Evolutionary conservation across 2,329 filamentous ascomycete species (phyloP).

Genomic region (Cercospora berteroae): DNA sequence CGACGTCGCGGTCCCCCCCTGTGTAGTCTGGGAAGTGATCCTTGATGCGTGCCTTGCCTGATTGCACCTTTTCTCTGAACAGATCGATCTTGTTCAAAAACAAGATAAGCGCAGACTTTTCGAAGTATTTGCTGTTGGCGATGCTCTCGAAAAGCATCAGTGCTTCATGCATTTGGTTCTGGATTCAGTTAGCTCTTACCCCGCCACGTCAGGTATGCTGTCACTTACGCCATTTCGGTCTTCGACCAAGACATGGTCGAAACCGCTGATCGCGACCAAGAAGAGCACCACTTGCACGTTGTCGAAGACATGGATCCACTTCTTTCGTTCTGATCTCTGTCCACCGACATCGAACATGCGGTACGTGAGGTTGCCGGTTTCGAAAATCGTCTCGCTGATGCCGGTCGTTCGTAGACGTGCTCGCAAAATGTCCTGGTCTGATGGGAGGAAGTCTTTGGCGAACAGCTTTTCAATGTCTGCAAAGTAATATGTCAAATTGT

Average conservation of each 20-base stretch:
- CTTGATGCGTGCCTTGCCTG: slow-evolving; percentile 48
- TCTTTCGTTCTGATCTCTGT: slow-evolving; percentile 89
- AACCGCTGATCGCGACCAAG: slow-evolving; percentile 91
- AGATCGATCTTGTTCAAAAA: slow-evolving; percentile 56
- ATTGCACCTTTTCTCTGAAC: slow-evolving; percentile 51
- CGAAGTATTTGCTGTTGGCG: slow-evolving; percentile 53
- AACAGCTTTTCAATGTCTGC: slow-evolving; percentile 62
- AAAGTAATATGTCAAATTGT: slow-evolving; percentile 93
- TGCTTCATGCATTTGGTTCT: slow-evolving; percentile 58
- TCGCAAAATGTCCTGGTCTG: slow-evolving; percentile 87
- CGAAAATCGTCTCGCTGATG: slow-evolving; percentile 93
- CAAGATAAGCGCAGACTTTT: slow-evolving; percentile 52
- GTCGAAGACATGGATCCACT: slow-evolving; percentile 97
- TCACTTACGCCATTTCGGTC: slow-evolving; percentile 85
- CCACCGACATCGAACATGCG: slow-evolving; percentile 96
- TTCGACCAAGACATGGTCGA: slow-evolving; percentile 93
- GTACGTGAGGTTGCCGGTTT: slow-evolving; percentile 87
- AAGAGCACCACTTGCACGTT: slow-evolving; percentile 91
- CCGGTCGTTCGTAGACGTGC: slow-evolving; percentile 88
- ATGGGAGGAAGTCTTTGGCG: slow-evolving; percentile 74
- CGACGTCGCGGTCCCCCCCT: slow-evolving; percentile 46
- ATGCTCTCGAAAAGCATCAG: slow-evolving; percentile 55
- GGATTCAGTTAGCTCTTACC: slow-evolving; percentile 11
- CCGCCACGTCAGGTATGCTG: not conserved
- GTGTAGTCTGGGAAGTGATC: slow-evolving; percentile 52